Percentiles rank a stretch among this genome's conserved stretches.
These are phyloP conservation scores for Tulasnella sp. DNA, from an alignment of 768 basidiomycete species.

Conservation along the genomic window DNA sequence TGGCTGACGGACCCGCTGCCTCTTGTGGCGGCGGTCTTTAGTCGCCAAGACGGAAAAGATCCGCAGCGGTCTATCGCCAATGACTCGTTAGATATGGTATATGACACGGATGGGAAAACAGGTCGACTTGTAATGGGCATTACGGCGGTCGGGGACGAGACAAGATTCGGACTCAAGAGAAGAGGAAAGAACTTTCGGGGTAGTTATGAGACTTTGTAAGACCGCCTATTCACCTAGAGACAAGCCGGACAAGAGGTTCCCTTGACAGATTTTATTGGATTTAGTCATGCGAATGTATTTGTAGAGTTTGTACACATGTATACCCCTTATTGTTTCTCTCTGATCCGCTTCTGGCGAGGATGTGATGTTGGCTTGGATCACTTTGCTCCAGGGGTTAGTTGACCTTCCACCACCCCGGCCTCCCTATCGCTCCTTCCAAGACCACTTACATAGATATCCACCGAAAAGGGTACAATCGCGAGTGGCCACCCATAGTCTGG, in stretches of 20 bases:
- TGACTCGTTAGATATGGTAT: not conserved
- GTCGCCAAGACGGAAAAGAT: not conserved
- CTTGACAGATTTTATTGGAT: not conserved
- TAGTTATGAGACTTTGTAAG: not conserved
- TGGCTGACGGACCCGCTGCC: not conserved
- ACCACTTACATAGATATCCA: not conserved
- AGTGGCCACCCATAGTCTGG: not conserved
- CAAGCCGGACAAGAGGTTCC: not conserved
- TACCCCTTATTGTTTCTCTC: not conserved
- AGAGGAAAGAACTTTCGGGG: not conserved
- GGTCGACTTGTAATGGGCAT: not conserved
- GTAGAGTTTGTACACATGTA: not conserved
- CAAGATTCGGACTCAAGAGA: not conserved
- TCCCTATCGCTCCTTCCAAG: not conserved
- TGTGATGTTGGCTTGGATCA: slow-evolving; percentile 2
- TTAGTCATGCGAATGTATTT: not conserved
- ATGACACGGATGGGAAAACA: not conserved
- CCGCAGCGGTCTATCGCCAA: not conserved
- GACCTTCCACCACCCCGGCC: not conserved
- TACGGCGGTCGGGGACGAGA: not conserved
- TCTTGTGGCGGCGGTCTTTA: not conserved
- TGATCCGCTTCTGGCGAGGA: not conserved
- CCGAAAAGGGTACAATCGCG: not conserved
- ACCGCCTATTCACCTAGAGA: not conserved
- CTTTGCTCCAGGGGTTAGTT: not conserved